These are phyloP conservation scores for Neurospora sp. DNA, from an alignment of 495 filamentous ascomycete genomes.

Conservation along the genomic window DNA sequence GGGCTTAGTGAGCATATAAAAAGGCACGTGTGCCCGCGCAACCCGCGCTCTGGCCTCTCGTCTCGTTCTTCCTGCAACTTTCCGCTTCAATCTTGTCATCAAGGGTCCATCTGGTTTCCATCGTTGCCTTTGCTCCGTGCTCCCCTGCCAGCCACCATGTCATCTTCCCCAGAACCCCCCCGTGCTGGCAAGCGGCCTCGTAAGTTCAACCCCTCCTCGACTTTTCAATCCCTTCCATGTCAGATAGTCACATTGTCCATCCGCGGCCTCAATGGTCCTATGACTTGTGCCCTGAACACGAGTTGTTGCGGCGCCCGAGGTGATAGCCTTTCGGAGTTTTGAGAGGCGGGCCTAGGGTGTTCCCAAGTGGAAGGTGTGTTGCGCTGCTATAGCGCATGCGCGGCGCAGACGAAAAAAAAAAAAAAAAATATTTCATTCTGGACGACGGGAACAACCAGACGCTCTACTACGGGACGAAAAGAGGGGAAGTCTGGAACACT, in stretches of 20 bases:
- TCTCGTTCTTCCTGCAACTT: neutral
- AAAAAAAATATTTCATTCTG: neutral
- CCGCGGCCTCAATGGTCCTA: neutral
- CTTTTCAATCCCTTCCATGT: neutral
- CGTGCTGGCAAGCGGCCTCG: neutral
- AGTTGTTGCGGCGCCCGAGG: neutral
- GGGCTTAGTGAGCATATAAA: neutral
- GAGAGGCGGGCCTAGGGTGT: neutral
- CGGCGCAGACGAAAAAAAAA: neutral
- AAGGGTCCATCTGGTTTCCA: neutral
- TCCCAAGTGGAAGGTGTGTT: neutral
- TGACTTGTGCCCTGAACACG: neutral
- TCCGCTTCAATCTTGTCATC: neutral
- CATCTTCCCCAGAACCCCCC: neutral
- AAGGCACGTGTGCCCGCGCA: neutral
- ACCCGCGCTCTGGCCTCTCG: neutral
- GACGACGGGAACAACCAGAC: too few relatives aligned
- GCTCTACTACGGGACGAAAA: neutral
- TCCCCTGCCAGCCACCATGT: neutral
- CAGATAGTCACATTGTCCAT: neutral
- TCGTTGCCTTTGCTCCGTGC: neutral
- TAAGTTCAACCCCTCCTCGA: neutral
- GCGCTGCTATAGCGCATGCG: neutral
- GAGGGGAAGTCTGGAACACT: neutral
- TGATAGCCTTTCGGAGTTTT: neutral